Evolutionary conservation across 228 moss, liverwort and hornwort genomes (phyloP).

Genomic region (Sphagnum magellanicum): DNA sequence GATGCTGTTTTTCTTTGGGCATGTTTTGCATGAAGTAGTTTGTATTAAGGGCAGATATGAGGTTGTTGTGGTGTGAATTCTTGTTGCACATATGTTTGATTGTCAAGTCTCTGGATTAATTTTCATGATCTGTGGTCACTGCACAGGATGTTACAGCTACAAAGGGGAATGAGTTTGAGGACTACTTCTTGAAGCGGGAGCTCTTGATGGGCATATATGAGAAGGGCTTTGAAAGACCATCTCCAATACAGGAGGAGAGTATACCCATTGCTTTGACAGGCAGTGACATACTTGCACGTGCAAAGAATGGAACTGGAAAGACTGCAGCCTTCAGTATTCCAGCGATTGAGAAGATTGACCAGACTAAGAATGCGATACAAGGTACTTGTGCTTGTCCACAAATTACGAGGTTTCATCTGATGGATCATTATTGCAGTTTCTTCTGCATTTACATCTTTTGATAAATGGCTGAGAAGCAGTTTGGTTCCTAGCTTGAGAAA

Average conservation of each 20-base stretch:
- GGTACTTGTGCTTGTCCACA: constrained; percentile 16
- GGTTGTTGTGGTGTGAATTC: too few relatives aligned
- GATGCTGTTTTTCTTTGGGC: background rate
- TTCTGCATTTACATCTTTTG: too few relatives aligned
- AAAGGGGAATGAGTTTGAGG: constrained; percentile 99
- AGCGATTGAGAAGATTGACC: constrained; percentile 99
- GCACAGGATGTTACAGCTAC: constrained; percentile 88
- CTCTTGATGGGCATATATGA: constrained; percentile 99
- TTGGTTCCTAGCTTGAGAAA: background rate
- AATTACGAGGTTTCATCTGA: background rate
- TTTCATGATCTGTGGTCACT: too few relatives aligned
- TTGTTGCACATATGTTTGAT: background rate
- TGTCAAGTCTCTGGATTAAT: too few relatives aligned
- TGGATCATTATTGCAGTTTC: background rate
- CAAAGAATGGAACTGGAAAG: constrained; percentile 99
- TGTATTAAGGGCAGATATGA: background rate
- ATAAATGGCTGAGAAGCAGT: too few relatives aligned
- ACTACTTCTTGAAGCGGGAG: constrained; percentile 98
- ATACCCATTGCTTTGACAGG: constrained; percentile 99
- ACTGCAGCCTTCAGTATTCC: constrained; percentile 99
- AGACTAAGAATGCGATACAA: constrained; percentile 96
- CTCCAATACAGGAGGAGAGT: constrained; percentile 99
- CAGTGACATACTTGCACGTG: constrained; percentile 93
- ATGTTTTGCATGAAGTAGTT: background rate
- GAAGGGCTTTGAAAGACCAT: constrained; percentile 98